Evolutionary conservation across 176 grass and related monocot genomes (phyloP).

Genomic region (Urochloa ruziziensis): DNA sequence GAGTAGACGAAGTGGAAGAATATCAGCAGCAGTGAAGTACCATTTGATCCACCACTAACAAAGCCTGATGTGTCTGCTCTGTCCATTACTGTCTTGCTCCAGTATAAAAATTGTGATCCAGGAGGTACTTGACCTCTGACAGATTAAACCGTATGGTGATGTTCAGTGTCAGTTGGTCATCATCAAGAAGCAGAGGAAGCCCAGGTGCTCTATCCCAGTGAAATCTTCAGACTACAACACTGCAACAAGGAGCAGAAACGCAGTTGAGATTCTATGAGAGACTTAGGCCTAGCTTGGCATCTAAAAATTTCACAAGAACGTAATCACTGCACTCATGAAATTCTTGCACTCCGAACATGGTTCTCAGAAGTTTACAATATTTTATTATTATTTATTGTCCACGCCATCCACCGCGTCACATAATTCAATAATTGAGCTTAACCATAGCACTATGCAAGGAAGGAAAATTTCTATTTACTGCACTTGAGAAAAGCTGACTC

Average conservation of each 20-base stretch:
- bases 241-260: neutral
- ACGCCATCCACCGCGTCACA: neutral
- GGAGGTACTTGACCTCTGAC: conserved; percentile 10
- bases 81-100: conserved; percentile 49
- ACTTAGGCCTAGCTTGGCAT: neutral
- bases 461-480: neutral
- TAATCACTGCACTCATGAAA: neutral
- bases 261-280: neutral
- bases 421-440: neutral
- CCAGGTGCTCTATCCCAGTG: neutral
- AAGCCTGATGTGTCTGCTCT: conserved; percentile 69
- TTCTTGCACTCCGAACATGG: neutral
- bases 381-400: neutral
- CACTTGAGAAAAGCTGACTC: neutral
- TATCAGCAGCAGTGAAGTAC: conserved; percentile 44
- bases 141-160: neutral
- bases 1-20: conserved; percentile 69
- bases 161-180: neutral
- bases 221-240: conserved; percentile 21
- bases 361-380: neutral
- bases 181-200: conserved; percentile 6
- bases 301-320: neutral
- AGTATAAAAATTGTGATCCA: neutral
- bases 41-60: conserved; percentile 60
- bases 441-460: neutral